Percentiles rank a stretch among this genome's conserved stretches.
These are phyloP conservation scores for Picea mariana DNA, from an alignment of 83 land plant genomes.

Conservation along the genomic window DNA sequence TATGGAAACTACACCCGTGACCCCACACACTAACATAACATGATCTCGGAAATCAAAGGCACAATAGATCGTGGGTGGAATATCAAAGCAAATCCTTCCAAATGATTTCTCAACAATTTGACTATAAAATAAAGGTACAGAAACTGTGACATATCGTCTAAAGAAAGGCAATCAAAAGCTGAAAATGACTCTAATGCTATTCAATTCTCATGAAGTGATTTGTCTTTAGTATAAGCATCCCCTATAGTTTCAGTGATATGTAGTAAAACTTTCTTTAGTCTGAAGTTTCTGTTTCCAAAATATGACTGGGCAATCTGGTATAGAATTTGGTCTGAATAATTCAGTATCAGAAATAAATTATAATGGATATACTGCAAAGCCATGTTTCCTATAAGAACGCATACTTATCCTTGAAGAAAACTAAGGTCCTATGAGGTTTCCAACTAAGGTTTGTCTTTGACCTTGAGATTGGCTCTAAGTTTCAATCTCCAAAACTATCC, in stretches of 20 bases:
- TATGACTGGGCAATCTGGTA: conserved; percentile 1
- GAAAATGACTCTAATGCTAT: neutral
- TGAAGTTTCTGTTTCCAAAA: neutral
- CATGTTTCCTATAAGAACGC: neutral
- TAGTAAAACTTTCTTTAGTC: neutral
- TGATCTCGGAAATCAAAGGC: neutral
- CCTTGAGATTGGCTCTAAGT: too few relatives aligned
- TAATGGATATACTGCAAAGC: neutral
- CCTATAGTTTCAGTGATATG: neutral
- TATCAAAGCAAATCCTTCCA: neutral
- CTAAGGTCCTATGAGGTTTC: too few relatives aligned
- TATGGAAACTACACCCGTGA: neutral
- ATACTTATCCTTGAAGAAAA: neutral
- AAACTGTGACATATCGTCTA: neutral
- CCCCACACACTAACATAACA: neutral
- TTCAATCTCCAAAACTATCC: too few relatives aligned
- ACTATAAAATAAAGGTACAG: neutral
- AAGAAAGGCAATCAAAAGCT: neutral
- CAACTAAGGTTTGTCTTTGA: too few relatives aligned
- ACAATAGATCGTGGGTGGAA: neutral
- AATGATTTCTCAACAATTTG: neutral
- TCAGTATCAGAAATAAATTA: too few relatives aligned
- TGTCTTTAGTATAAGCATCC: neutral
- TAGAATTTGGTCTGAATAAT: neutral
- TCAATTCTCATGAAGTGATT: neutral